Base-by-base conservation (phyloP, 805 yeast species). In the Starmera amethionina region DNA sequence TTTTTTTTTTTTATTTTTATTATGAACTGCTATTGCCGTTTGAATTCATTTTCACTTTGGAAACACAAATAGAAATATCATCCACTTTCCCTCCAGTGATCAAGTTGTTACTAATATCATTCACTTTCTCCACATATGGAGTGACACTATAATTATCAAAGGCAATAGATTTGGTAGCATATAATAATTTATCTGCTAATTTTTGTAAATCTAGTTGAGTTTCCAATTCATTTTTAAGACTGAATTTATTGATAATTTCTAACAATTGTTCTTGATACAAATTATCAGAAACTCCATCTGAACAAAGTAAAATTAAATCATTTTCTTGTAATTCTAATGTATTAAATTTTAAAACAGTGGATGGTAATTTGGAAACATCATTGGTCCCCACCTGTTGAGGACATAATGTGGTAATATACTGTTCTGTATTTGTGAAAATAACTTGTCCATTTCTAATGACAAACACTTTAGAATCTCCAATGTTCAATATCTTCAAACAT, bases 381-480 rank as follows among this genome's bases (percentile, higher is more conserved):
- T 71, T 75, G 0, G 79, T 73, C 2, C 79, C 79, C 8, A 73
- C 70, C 46, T 73, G 79, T 45, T 66, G 62, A 6, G 79, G 79
- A 51, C 78, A 73, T 41, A 72, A 49, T 8, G 56, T 61, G 3
- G 68, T 53, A 7, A 64, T 59, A 63, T 72, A 62, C 45, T 70
- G 77, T 42, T 68, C 75, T 42, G 63, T 62, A 48, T 71, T 73
- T 3, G 69, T 54, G 33, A 54, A 55, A 14, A 69, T 53, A 16
- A 73, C 56, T 36, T 65, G 58, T 1, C 71, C 73, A 33, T 69
- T 63, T 41, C 79, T 53, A 18, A 73, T 62, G n/a, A 73, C 56
- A 48, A 62, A 72, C 15, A 73, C 42, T 47, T 66, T 67, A 4
- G 73, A 67, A 51, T 73, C 79, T 1, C 79, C 79, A 28, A 73